Conservation (phyloP, 371 early-diverging fungal genomes). For the Mortierella polycephala region DNA sequence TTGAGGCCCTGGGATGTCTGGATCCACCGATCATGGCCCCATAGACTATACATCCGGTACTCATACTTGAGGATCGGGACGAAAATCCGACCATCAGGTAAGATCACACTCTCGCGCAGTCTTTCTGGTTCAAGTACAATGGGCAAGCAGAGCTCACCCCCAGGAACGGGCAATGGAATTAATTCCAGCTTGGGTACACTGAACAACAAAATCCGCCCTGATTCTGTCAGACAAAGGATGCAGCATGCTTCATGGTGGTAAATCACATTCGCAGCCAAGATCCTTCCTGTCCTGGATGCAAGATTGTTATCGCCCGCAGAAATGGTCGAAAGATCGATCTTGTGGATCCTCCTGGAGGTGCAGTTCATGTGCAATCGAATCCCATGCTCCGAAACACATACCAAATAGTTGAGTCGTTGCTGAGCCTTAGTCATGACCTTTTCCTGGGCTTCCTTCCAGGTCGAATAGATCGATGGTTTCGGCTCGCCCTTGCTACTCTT, state of each 20-base stretch:
- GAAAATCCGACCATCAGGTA: constrained; percentile 62
- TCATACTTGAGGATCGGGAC: constrained; percentile 61
- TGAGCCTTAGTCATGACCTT: constrained; percentile 42
- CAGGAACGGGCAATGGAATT: constrained; percentile 26
- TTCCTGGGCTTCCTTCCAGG: constrained; percentile 32
- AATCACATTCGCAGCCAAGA: constrained; percentile 44
- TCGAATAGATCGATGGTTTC: constrained; percentile 26
- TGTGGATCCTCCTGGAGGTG: constrained; percentile 45
- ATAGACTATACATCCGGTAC: constrained; percentile 58
- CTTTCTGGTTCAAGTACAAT: constrained; percentile 39
- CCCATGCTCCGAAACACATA: constrained; percentile 34
- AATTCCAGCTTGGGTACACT: constrained; percentile 49
- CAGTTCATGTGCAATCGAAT: constrained; percentile 52
- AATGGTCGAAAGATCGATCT: constrained; percentile 21
- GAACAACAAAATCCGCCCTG: constrained; percentile 31
- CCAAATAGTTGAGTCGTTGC: constrained; percentile 38
- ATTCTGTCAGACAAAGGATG: constrained; percentile 41
- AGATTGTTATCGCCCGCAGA: not conserved
- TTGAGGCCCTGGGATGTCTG: constrained; percentile 19
- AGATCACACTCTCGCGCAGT: constrained; percentile 50
- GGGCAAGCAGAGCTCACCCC: constrained; percentile 26
- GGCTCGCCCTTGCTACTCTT: not conserved
- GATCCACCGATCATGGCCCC: constrained; percentile 34
- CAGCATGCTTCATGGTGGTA: constrained; percentile 37
- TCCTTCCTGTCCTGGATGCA: constrained; percentile 16